These are phyloP conservation scores for Flaveria robusta DNA, from an alignment of 129 eudicot species.

Conservation along the genomic window DNA sequence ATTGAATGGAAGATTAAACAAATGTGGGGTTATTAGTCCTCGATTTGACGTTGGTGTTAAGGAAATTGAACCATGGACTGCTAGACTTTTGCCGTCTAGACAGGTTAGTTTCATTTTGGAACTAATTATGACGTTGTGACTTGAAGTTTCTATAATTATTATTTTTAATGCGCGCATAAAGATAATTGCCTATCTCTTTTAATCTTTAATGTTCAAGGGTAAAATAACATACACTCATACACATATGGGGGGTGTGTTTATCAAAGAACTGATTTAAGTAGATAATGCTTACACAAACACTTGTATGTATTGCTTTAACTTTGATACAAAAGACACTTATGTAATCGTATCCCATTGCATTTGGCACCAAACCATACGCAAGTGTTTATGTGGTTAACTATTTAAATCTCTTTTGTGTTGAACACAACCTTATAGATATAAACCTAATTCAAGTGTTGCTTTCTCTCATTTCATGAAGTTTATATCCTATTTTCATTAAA, in stretches of 20 bases:
- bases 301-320: too few relatives aligned
- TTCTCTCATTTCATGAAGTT: not conserved
- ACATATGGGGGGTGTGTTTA: too few relatives aligned
- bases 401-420: too few relatives aligned
- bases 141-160: not conserved
- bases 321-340: not conserved
- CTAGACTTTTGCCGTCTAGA: constrained; percentile 63
- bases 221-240: too few relatives aligned
- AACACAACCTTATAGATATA: not conserved
- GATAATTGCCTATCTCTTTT: too few relatives aligned
- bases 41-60: constrained; percentile 67
- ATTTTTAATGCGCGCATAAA: not conserved
- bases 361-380: too few relatives aligned
- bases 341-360: not conserved
- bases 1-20: constrained; percentile 61
- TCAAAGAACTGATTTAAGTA: too few relatives aligned
- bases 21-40: constrained; percentile 65
- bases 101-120: constrained; percentile 38
- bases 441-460: not conserved
- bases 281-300: too few relatives aligned
- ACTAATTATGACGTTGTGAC: not conserved
- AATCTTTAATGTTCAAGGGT: too few relatives aligned
- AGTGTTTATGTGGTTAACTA: too few relatives aligned
- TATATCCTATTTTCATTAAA: not conserved
- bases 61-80: constrained; percentile 68